A percentile compares a stretch with the other conserved stretches of the same genome.
Conservation (phyloP, 306 rosid species). For the Sphenostylis stenocarpa region DNA sequence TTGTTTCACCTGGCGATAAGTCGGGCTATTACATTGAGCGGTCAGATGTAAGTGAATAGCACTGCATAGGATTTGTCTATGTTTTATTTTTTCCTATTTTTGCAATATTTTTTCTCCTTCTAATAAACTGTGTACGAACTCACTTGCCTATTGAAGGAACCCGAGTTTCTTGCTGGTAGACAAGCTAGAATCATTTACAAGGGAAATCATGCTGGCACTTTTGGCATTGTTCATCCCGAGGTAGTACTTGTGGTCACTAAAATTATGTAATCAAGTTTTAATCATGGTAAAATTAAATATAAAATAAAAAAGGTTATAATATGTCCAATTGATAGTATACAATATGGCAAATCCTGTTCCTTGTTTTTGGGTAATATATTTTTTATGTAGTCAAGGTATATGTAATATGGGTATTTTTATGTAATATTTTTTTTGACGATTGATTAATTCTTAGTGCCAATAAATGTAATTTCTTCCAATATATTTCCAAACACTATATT, state of each 20-base stretch:
- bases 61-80: neutral
- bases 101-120: neutral
- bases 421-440: neutral
- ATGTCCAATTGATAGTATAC: neutral
- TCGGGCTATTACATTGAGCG: slow-evolving; percentile 61
- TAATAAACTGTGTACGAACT: slow-evolving; percentile 8
- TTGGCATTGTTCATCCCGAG: slow-evolving; percentile 97
- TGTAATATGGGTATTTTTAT: neutral
- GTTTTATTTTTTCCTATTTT: slow-evolving; percentile 6
- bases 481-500: neutral
- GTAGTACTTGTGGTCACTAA: slow-evolving; percentile 50
- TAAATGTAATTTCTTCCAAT: neutral
- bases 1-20: slow-evolving; percentile 60
- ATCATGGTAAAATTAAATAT: too few species aligned
- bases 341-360: neutral
- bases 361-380: neutral
- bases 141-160: slow-evolving; percentile 60
- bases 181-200: slow-evolving; percentile 78
- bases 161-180: slow-evolving; percentile 78
- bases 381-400: neutral
- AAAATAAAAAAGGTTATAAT: too few species aligned
- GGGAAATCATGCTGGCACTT: slow-evolving; percentile 70
- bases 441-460: neutral
- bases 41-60: slow-evolving; percentile 62
- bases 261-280: slow-evolving; percentile 15